Percentiles rank a stretch among this genome's conserved stretches.
These are phyloP conservation scores for Triticum timopheevii DNA, from an alignment of 176 grass and related monocot species.

Conservation along the genomic window DNA sequence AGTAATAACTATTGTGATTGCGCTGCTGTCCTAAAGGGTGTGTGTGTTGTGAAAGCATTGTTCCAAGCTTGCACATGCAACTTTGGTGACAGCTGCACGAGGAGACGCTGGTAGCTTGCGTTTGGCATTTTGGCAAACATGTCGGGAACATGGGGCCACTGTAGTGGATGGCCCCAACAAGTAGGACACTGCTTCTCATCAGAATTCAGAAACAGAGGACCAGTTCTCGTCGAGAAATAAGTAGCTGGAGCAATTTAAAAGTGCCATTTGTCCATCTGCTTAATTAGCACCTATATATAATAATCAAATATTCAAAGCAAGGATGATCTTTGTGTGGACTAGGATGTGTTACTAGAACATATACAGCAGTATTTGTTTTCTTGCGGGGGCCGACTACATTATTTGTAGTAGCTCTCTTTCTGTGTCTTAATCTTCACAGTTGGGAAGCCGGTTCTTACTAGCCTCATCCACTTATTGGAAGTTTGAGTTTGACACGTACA, in stretches of 20 bases:
- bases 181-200: not conserved
- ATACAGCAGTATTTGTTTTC: too few relatives aligned
- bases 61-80: not conserved
- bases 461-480: not conserved
- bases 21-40: not conserved
- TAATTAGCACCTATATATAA: not conserved
- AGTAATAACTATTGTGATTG: not conserved
- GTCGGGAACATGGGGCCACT: not conserved
- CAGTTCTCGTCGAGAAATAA: not conserved
- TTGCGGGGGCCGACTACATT: not conserved
- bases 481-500: not conserved
- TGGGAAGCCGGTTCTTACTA: not conserved
- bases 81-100: not conserved
- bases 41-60: not conserved
- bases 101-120: not conserved
- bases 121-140: slow-evolving; percentile 9
- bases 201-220: not conserved
- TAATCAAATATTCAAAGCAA: not conserved
- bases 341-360: not conserved
- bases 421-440: not conserved
- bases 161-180: not conserved
- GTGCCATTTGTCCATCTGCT: not conserved
- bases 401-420: not conserved
- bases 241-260: not conserved
- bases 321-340: not conserved